Percentiles rank a stretch among this genome's conserved stretches.
These are phyloP conservation scores for Hydnomerulius pinastri DNA, from an alignment of 768 basidiomycete genomes.

Conservation along the genomic window DNA sequence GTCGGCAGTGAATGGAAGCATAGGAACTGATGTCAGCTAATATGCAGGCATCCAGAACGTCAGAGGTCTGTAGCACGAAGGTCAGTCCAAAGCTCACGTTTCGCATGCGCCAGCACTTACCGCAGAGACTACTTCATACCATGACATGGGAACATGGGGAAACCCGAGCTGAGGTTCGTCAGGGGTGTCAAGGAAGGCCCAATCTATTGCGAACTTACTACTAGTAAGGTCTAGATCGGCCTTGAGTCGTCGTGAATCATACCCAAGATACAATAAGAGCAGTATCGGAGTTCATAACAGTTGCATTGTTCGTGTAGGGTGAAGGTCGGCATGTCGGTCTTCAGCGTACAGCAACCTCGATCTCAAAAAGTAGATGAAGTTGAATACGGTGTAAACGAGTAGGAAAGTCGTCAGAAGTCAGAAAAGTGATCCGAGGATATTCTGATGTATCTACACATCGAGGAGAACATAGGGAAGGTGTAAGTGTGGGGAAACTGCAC, in stretches of 20 bases:
- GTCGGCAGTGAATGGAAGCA: too few species aligned
- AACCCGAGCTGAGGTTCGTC: slow-evolving; percentile 73
- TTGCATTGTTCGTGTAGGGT: slow-evolving; percentile 74
- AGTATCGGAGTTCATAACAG: slow-evolving; percentile 51
- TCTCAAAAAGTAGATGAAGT: too few species aligned
- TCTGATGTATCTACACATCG: too few species aligned
- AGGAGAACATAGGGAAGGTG: too few species aligned
- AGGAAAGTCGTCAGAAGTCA: too few species aligned
- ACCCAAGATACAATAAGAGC: slow-evolving; percentile 56
- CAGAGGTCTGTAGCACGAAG: slow-evolving; percentile 71
- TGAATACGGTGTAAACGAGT: too few species aligned
- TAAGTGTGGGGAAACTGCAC: too few species aligned
- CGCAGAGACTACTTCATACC: slow-evolving; percentile 42
- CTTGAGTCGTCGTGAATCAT: not conserved
- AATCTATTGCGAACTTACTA: slow-evolving; percentile 11
- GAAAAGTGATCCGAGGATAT: too few species aligned
- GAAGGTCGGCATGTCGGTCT: slow-evolving; percentile 40
- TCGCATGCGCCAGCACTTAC: slow-evolving; percentile 15
- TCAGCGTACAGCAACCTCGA: slow-evolving; percentile 55
- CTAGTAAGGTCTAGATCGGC: not conserved
- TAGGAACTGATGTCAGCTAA: slow-evolving; percentile 34
- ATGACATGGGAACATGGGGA: too few species aligned
- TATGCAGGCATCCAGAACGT: slow-evolving; percentile 75
- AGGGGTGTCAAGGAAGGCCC: slow-evolving; percentile 65
- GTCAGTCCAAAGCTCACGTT: not conserved